phyloP scores from a whole-genome alignment of 2,329 filamentous ascomycete species.

The Fusarium gaditjirri region DNA sequence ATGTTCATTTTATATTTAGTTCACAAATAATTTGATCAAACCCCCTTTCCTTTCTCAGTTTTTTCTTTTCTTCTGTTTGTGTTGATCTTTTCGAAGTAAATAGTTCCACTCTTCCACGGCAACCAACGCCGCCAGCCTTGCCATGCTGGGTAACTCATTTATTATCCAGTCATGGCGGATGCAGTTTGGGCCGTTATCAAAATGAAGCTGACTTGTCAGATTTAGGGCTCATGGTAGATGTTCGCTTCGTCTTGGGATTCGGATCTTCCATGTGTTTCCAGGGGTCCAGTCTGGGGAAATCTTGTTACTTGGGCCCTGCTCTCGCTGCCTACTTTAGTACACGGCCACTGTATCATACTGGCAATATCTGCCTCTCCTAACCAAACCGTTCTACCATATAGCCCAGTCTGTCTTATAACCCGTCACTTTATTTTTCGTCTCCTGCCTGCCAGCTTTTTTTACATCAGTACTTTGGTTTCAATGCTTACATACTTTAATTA shows the following conservation, averaged over 20 bases:
- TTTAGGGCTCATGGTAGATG: conserved; percentile 13
- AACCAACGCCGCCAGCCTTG: conserved; percentile 39
- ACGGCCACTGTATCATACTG: conserved; percentile 6
- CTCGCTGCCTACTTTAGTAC: neutral
- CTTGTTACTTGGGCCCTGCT: conserved; percentile 2
- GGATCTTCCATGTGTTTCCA: conserved; percentile 26
- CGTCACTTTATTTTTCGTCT: neutral
- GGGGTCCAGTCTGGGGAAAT: conserved; percentile 35
- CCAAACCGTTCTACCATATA: neutral
- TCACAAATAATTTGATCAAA: conserved; percentile 17
- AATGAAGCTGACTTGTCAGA: conserved; percentile 30
- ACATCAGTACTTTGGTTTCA: neutral
- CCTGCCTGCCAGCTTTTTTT: neutral
- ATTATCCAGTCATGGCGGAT: conserved; percentile 29
- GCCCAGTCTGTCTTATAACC: neutral
- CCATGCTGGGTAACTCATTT: conserved; percentile 42
- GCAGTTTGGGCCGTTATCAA: conserved; percentile 23
- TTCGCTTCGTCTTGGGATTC: conserved; percentile 12
- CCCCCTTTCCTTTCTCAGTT: conserved; percentile 21
- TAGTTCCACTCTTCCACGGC: conserved; percentile 44
- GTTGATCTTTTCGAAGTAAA: conserved; percentile 39
- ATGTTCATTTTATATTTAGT: conserved; percentile 18
- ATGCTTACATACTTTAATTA: neutral
- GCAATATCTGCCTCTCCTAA: neutral
- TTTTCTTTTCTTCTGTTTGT: conserved; percentile 39